A percentile compares a stretch with the other conserved stretches of the same genome.
phyloP scores from a whole-genome alignment of 257 asterid species.

The Solanum neorickii region DNA sequence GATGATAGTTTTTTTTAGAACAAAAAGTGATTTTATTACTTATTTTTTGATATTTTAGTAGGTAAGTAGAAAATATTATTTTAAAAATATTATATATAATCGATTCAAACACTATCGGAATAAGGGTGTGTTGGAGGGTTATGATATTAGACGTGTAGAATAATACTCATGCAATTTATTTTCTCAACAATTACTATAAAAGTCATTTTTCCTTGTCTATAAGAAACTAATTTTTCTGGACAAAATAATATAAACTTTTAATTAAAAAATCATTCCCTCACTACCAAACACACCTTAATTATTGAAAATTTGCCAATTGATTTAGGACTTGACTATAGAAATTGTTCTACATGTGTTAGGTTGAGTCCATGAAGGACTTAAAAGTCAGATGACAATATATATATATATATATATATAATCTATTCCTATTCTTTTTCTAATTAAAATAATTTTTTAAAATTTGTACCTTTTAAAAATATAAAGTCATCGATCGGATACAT shows the following conservation, averaged over 20 bases:
- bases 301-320: neutral
- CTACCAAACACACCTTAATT: neutral
- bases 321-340: neutral
- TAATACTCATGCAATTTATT: no score
- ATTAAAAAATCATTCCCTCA: neutral
- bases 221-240: neutral
- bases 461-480: no score
- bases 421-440: no score
- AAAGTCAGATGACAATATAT: neutral
- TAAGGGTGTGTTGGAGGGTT: neutral
- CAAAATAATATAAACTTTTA: no score
- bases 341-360: neutral
- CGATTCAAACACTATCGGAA: no score
- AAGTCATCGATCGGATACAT: no score
- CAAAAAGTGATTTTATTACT: rapidly evolving
- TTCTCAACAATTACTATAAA: neutral
- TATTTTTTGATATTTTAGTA: rapidly evolving
- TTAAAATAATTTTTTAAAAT: no score
- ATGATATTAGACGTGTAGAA: neutral
- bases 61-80: neutral
- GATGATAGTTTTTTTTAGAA: no score
- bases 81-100: no score
- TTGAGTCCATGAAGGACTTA: neutral
- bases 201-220: neutral
- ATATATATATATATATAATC: no score